These are phyloP conservation scores for Cucurbita pepo DNA, from an alignment of 306 rosid species.

Conservation along the genomic window DNA sequence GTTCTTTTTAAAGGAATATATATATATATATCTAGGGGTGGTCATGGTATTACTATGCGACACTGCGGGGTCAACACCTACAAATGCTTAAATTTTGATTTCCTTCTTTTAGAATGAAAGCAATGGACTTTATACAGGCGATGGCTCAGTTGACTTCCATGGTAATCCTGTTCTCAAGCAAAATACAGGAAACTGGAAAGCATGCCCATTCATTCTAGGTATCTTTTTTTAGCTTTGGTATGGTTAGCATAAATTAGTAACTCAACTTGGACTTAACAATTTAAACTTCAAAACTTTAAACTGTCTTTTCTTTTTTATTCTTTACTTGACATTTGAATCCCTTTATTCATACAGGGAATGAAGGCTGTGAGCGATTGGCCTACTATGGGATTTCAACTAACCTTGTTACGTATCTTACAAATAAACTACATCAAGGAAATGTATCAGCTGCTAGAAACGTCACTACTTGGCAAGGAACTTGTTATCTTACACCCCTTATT, in stretches of 20 bases:
- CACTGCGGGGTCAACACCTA: neutral
- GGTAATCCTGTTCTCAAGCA: constrained; percentile 32
- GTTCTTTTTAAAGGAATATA: too few relatives aligned
- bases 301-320: neutral
- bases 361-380: constrained; percentile 88
- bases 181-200: constrained; percentile 47
- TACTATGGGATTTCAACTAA: constrained; percentile 88
- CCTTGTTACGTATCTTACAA: constrained; percentile 83
- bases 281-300: neutral
- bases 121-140: constrained; percentile 26
- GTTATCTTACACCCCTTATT: constrained; percentile 91
- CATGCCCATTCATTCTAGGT: constrained; percentile 48
- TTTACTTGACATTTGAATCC: neutral
- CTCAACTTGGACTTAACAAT: neutral
- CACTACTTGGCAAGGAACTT: constrained; percentile 95
- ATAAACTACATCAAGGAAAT: constrained; percentile 75
- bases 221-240: neutral
- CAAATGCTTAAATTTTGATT: neutral
- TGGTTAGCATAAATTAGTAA: neutral
- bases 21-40: neutral
- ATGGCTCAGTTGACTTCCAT: constrained; percentile 32
- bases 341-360: constrained; percentile 46
- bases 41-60: too few relatives aligned
- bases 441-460: constrained; percentile 85
- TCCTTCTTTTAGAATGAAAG: constrained; percentile 17